A percentile compares a stretch with the other conserved stretches of the same genome.
Conservation (phyloP, 441 rosid species). For the Populus hybrid region DNA sequence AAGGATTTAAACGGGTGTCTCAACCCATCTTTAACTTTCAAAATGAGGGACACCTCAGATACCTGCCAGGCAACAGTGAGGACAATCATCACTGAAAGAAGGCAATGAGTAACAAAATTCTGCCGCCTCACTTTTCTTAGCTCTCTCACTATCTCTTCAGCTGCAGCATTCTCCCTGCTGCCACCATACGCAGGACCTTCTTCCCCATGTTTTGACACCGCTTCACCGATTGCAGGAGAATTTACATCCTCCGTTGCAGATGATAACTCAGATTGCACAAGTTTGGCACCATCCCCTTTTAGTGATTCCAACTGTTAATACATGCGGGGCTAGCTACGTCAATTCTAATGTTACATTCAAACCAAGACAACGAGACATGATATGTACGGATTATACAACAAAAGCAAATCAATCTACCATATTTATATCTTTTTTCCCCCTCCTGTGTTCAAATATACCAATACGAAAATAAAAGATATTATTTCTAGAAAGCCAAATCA, state of each 20-base stretch:
- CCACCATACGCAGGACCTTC: background rate
- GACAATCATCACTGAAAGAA: slow-evolving; percentile 60
- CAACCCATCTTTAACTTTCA: slow-evolving; percentile 51
- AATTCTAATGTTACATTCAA: background rate
- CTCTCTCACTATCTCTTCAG: slow-evolving; percentile 57
- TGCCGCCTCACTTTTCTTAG: slow-evolving; percentile 59
- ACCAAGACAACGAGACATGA: background rate
- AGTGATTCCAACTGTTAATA: slow-evolving; percentile 41
- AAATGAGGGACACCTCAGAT: slow-evolving; percentile 65
- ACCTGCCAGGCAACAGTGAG: slow-evolving; percentile 77
- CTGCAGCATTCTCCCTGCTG: background rate
- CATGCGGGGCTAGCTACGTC: background rate
- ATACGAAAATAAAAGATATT: background rate
- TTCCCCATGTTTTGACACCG: slow-evolving; percentile 12
- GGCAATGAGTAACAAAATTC: slow-evolving; percentile 64
- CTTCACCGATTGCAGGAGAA: slow-evolving; percentile 12
- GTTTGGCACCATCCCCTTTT: slow-evolving; percentile 17
- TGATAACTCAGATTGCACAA: slow-evolving; percentile 8
- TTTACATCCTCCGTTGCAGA: background rate
- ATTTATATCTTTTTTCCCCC: too few species aligned
- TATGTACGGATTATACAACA: background rate
- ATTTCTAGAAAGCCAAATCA: background rate
- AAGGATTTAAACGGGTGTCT: slow-evolving; percentile 61
- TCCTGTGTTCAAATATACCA: background rate
- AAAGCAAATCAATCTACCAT: background rate